Base-by-base conservation (phyloP, 768 basidiomycete genomes). In the Suillus subaureus region DNA sequence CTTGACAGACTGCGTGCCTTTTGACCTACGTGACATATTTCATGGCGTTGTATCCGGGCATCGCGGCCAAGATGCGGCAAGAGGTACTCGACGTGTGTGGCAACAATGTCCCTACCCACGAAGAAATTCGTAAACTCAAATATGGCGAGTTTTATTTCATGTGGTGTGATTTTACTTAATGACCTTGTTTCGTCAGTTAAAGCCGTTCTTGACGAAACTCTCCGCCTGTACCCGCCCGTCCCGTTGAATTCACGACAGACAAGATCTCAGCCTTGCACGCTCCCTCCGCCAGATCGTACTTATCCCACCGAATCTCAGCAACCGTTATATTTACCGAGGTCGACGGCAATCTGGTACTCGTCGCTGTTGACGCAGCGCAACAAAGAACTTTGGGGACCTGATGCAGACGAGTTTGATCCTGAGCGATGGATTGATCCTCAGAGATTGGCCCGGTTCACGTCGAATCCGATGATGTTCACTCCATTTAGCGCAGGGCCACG, bases 171-270 rank as follows among this genome's bases (percentile, higher is more conserved):
- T 39, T 37, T 62, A 35, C 15, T 37, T 15, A 57, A 66, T 72
- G 8, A 69, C 61, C n/a, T 42, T 11, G 61, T 21, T 63, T 65
- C 57, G 64, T 72, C 54, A 87, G 90, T 91, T 80, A 85, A 87
- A 65, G 91, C 91, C 13, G 89, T 93, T 43, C 85, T 94, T 49
- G 90, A 93, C 67, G 93, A 94, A 71, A 88, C 88, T 0, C 80
- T 94, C 28, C 83, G 92, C 21, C 78, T 94, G 1, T 94, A 89
- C 77, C 92, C 92, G 4, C 90, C 92, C 8, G 89, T 94, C 0
- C 91, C 92, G 8, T 76, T 91, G 49, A 93, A 92, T 70, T 79
- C 86, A 47, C 84, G 90, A 39, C 87, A 89, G 76, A 82, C 80
- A 47, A 83, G 89, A 52, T 70, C 78, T 1, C 70, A 75, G 4